A percentile compares a stretch with the other conserved stretches of the same genome.
Conservation (phyloP, 2,329 filamentous ascomycete genomes). For the Penicillium sumatraense region DNA sequence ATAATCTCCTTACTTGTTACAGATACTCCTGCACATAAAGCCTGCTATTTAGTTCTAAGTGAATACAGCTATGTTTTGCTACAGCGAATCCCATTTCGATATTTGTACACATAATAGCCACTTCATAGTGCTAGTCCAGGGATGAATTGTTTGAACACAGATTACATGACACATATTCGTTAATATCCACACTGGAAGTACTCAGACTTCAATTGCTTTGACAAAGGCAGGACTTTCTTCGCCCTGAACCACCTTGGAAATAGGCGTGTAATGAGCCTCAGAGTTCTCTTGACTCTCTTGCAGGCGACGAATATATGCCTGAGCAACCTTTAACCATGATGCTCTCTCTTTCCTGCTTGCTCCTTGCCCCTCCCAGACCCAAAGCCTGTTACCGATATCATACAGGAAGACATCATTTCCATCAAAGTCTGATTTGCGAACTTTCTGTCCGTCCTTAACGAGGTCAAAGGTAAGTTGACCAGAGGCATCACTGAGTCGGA, state of each 20-base stretch:
- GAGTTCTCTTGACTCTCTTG: constrained; percentile 25
- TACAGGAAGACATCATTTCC: constrained; percentile 67
- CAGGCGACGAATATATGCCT: constrained; percentile 33
- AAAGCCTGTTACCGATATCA: constrained; percentile 61
- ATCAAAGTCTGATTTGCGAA: constrained; percentile 58
- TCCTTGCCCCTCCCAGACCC: constrained; percentile 68
- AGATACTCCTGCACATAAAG: too few relatives aligned
- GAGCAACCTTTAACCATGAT: constrained; percentile 54
- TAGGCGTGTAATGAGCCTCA: constrained; percentile 31
- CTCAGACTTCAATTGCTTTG: constrained; percentile 27
- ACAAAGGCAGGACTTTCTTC: constrained; percentile 36
- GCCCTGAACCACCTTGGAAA: constrained; percentile 36
- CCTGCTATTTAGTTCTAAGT: too few relatives aligned
- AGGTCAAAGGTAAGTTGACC: constrained; percentile 62
- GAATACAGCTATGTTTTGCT: too few relatives aligned
- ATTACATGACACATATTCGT: neutral
- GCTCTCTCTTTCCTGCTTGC: constrained; percentile 65
- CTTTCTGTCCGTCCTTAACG: constrained; percentile 58
- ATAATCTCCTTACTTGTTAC: too few relatives aligned
- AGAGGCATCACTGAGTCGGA: constrained; percentile 66
- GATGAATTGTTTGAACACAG: too few relatives aligned
- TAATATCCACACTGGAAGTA: neutral
- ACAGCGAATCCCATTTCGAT: too few relatives aligned
- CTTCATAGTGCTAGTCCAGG: too few relatives aligned
- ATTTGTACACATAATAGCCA: too few relatives aligned